Evolutionary conservation across 1,139 yeast species (phyloP).

Genomic region (Martiniozyma asiatica): DNA sequence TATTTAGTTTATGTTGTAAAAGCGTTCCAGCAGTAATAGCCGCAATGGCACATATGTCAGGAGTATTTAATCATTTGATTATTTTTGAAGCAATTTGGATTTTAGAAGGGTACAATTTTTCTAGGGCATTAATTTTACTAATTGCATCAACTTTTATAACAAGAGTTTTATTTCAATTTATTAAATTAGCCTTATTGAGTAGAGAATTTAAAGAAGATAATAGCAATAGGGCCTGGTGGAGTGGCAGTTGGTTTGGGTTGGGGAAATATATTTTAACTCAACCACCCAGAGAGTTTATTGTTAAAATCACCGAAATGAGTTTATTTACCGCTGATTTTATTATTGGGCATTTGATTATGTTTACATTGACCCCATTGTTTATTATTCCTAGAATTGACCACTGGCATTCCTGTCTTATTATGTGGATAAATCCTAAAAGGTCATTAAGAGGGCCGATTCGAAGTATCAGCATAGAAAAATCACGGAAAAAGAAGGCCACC

Average conservation of each 20-base stretch:
- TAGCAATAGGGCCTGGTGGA: conserved; percentile 75
- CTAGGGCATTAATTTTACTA: conserved; percentile 45
- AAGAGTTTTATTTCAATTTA: conserved; percentile 34
- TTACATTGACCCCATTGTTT: conserved; percentile 49
- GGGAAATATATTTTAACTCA: conserved; percentile 48
- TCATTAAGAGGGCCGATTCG: conserved; percentile 33
- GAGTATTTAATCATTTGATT: conserved; percentile 41
- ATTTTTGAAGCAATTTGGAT: conserved; percentile 51
- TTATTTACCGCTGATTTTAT: conserved; percentile 63
- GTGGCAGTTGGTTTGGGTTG: conserved; percentile 61
- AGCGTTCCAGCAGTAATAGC: conserved; percentile 29
- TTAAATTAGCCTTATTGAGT: conserved; percentile 38
- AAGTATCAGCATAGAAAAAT: conserved; percentile 25
- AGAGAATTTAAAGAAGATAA: conserved; percentile 47
- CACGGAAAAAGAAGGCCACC: conserved; percentile 26
- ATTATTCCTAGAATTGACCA: conserved; percentile 60
- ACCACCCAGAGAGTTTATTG: conserved; percentile 55
- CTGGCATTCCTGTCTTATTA: conserved; percentile 68
- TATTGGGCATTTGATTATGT: conserved; percentile 51
- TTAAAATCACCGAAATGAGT: conserved; percentile 59
- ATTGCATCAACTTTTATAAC: conserved; percentile 48
- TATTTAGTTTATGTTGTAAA: conserved; percentile 27
- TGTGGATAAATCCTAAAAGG: conserved; percentile 68
- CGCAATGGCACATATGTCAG: conserved; percentile 35
- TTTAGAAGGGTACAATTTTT: conserved; percentile 51